A percentile compares a stretch with the other conserved stretches of the same genome.
Conservation (phyloP, 2,329 filamentous ascomycete species). For the Colletotrichum aenigma region DNA sequence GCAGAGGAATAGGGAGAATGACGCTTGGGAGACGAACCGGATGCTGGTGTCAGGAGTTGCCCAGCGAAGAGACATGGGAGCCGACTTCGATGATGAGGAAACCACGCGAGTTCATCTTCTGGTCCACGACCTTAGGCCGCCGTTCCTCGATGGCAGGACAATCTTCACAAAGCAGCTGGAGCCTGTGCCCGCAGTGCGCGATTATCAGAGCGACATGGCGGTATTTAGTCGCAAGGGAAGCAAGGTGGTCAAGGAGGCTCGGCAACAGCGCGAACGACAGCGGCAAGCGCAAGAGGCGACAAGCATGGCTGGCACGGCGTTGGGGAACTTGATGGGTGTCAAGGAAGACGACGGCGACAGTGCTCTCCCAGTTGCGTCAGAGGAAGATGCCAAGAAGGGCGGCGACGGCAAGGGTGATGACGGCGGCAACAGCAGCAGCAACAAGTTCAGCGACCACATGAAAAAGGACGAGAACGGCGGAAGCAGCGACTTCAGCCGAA, state of each 20-base stretch:
- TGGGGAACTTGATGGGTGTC: slow-evolving; percentile 95
- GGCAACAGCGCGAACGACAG: slow-evolving; percentile 91
- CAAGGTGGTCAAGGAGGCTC: slow-evolving; percentile 86
- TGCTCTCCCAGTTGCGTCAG: slow-evolving; percentile 76
- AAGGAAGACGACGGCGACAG: slow-evolving; percentile 94
- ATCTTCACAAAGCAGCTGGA: slow-evolving; percentile 98
- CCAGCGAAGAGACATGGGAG: slow-evolving; percentile 80
- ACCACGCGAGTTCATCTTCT: slow-evolving; percentile 86
- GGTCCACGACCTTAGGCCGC: slow-evolving; percentile 91
- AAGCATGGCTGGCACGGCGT: slow-evolving; percentile 85
- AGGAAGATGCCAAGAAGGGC: slow-evolving; percentile 65
- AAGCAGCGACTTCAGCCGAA: slow-evolving; percentile 91
- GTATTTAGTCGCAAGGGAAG: slow-evolving; percentile 97
- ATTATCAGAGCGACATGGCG: slow-evolving; percentile 97
- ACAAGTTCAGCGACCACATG: slow-evolving; percentile 89
- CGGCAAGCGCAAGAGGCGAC: slow-evolving; percentile 96
- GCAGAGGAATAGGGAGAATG: slow-evolving; percentile 91
- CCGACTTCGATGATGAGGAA: slow-evolving; percentile 92
- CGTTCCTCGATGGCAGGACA: slow-evolving; percentile 91
- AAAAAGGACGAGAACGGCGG: slow-evolving; percentile 83
- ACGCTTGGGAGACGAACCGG: slow-evolving; percentile 98
- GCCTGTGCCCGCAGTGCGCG: slow-evolving; percentile 88
- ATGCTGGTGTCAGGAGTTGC: slow-evolving; percentile 97
- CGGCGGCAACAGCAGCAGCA: slow-evolving; percentile 33
- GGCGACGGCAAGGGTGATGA: slow-evolving; percentile 36